phyloP scores from a whole-genome alignment of 2,329 filamentous ascomycete genomes.

The Camillea tinctor region DNA sequence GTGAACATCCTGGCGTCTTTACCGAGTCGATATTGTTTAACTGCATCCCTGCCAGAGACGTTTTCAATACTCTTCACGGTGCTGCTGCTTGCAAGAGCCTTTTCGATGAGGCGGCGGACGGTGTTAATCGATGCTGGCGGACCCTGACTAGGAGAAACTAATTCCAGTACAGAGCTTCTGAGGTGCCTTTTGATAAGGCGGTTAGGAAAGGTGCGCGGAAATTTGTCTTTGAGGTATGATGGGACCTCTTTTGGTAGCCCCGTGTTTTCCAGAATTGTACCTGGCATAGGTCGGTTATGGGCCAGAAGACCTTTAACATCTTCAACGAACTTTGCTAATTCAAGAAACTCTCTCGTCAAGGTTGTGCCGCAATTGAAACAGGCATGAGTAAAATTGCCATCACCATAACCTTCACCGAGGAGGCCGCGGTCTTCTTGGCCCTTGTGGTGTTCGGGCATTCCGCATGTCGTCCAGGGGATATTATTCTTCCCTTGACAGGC shows the following conservation, averaged over 20 bases:
- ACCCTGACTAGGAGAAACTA: slow-evolving; percentile 34
- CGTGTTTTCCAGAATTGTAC: slow-evolving; percentile 58
- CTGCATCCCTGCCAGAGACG: slow-evolving; percentile 14
- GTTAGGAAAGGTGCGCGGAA: slow-evolving; percentile 54
- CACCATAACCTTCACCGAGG: slow-evolving; percentile 58
- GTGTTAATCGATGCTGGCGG: slow-evolving; percentile 45
- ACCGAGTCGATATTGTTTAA: slow-evolving; percentile 23
- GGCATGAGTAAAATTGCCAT: slow-evolving; percentile 47
- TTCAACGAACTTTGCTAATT: slow-evolving; percentile 58
- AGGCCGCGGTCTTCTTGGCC: slow-evolving; percentile 34
- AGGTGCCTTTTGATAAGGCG: slow-evolving; percentile 50
- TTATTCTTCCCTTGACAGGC: slow-evolving; percentile 43
- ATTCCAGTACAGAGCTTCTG: slow-evolving; percentile 39
- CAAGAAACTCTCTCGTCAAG: slow-evolving; percentile 58
- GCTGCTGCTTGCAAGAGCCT: slow-evolving; percentile 37
- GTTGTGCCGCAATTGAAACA: slow-evolving; percentile 52
- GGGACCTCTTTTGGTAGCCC: slow-evolving; percentile 47
- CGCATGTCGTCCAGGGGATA: slow-evolving; percentile 61
- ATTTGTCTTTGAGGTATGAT: slow-evolving; percentile 14
- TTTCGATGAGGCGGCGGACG: slow-evolving; percentile 51
- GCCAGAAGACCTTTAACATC: slow-evolving; percentile 52
- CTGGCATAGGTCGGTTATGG: slow-evolving; percentile 58
- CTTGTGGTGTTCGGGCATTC: slow-evolving; percentile 35
- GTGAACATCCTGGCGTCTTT: slow-evolving; percentile 43
- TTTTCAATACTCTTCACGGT: slow-evolving; percentile 43